phyloP scores from a whole-genome alignment of 2,329 filamentous ascomycete species.

The Dichotomopilus funicola region DNA sequence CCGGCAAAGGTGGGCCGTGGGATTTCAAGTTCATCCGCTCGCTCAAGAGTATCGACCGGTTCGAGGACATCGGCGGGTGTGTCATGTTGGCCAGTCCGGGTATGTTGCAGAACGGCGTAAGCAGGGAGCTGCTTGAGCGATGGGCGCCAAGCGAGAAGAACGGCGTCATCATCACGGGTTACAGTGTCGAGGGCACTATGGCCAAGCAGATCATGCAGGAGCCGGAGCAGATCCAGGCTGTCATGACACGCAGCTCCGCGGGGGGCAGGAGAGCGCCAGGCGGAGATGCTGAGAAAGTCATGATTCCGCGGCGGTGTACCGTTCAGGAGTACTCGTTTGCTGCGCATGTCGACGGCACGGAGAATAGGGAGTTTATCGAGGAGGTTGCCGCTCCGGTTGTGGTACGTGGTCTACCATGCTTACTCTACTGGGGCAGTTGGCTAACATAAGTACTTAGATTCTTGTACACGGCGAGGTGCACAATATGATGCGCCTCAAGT shows the following conservation, averaged over 20 bases:
- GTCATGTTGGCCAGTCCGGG: conserved; percentile 96
- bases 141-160: conserved; percentile 97
- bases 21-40: conserved; percentile 93
- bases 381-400: conserved; percentile 88
- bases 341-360: conserved; percentile 90
- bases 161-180: conserved; percentile 97
- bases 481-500: conserved; percentile 96
- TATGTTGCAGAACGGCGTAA: conserved; percentile 97
- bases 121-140: conserved; percentile 81
- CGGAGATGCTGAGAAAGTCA: conserved; percentile 73
- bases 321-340: conserved; percentile 94
- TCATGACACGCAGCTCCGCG: conserved; percentile 71
- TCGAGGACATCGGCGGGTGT: conserved; percentile 91
- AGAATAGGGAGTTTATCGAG: conserved; percentile 96
- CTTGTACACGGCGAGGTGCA: conserved; percentile 95
- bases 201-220: conserved; percentile 92
- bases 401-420: conserved; percentile 44
- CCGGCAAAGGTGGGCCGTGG: conserved; percentile 81
- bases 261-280: conserved; percentile 57
- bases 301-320: conserved; percentile 88
- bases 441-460: conserved; percentile 54
- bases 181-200: conserved; percentile 98
- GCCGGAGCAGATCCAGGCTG: conserved; percentile 87
- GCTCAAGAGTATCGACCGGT: conserved; percentile 86
- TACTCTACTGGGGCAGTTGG: not conserved